Evolutionary conservation across 140 eudicot genomes (phyloP).

Genomic region (Flaveria floridana): DNA sequence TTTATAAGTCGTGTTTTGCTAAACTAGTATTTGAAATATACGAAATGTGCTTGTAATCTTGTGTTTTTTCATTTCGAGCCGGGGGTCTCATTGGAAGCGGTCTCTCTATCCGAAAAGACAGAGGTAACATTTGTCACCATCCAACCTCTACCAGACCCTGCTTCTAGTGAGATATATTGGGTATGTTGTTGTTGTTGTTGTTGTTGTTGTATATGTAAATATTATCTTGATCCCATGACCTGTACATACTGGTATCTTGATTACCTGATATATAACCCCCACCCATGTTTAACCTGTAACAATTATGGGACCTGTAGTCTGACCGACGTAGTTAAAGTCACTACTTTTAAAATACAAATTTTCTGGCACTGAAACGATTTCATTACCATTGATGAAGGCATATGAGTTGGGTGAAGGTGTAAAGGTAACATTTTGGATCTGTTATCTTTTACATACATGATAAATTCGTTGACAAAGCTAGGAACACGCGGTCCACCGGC

Average conservation of each 20-base stretch:
- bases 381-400: conserved; percentile 44
- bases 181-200: too few species aligned
- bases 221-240: conserved; percentile 54
- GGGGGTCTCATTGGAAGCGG: too few species aligned
- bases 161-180: too few species aligned
- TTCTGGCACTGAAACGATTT: conserved; percentile 40
- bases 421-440: conserved; percentile 22
- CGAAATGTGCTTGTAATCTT: too few species aligned
- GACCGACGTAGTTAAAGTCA: conserved; percentile 9
- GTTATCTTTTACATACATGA: conserved; percentile 24
- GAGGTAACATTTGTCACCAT: too few species aligned
- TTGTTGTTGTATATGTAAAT: not conserved
- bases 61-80: too few species aligned
- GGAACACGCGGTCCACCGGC: conserved; percentile 18
- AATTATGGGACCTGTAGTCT: conserved; percentile 5
- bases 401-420: conserved; percentile 46
- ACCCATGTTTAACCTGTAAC: conserved; percentile 59
- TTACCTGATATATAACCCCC: conserved; percentile 17
- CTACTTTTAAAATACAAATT: conserved; percentile 13
- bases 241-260: conserved; percentile 50
- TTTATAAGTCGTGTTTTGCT: too few species aligned
- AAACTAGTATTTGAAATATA: too few species aligned
- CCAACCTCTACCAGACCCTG: too few species aligned
- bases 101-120: too few species aligned
- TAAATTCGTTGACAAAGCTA: conserved; percentile 30